A percentile compares a stretch with the other conserved stretches of the same genome.
phyloP scores from a whole-genome alignment of 176 grass and related monocot species.

The Chloris gayana region DNA sequence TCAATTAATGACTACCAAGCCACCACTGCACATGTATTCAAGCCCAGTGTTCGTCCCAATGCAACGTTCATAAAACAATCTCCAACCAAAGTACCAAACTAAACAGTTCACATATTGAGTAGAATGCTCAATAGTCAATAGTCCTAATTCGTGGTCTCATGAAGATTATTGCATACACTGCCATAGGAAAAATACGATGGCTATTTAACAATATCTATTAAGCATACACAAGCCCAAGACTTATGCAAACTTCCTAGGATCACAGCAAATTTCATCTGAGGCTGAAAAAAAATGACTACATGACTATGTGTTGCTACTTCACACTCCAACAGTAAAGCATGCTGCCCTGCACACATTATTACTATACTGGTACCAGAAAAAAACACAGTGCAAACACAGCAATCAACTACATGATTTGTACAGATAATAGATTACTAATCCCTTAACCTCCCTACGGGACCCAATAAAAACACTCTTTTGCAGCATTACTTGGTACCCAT shows the following conservation, averaged over 20 bases:
- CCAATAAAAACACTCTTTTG: too few relatives aligned
- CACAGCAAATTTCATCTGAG: not conserved
- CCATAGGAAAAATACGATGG: not conserved
- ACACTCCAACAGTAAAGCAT: slow-evolving; percentile 4
- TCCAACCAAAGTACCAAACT: not conserved
- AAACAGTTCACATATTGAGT: not conserved
- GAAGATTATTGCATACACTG: not conserved
- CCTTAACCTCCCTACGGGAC: too few relatives aligned
- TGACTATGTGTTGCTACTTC: not conserved
- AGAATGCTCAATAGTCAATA: not conserved
- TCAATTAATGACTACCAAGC: slow-evolving; percentile 5
- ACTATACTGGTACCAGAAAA: too few relatives aligned
- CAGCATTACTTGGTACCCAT: too few relatives aligned
- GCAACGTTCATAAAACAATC: not conserved
- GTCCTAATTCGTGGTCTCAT: not conserved
- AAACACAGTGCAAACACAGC: too few relatives aligned
- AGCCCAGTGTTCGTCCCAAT: not conserved
- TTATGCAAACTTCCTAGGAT: not conserved
- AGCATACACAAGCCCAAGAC: not conserved
- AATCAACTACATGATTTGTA: too few relatives aligned
- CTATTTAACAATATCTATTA: slow-evolving; percentile 2
- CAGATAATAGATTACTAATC: too few relatives aligned
- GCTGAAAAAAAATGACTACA: not conserved
- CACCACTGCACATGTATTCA: not conserved
- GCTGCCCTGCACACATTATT: not conserved